phyloP scores from a whole-genome alignment of 1,139 yeast genomes.

The Williopsis jadinii region DNA sequence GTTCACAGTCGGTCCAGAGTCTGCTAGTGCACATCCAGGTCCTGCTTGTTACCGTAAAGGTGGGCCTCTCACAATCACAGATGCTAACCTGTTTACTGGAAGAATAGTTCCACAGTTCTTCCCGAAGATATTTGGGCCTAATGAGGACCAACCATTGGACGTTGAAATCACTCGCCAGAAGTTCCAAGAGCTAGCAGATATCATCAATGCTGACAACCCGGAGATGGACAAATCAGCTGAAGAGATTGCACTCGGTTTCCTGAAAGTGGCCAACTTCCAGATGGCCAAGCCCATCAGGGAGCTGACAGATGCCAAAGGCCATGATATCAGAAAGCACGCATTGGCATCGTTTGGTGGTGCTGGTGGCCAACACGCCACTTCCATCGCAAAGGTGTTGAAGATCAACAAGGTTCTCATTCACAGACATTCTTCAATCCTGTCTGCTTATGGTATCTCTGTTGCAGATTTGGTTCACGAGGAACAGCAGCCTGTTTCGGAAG shows the following conservation, averaged over 20 bases:
- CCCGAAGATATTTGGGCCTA: constrained; percentile 51
- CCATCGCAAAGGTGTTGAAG: constrained; percentile 43
- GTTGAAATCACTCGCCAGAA: constrained; percentile 30
- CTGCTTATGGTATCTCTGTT: constrained; percentile 50
- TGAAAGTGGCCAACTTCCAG: constrained; percentile 46
- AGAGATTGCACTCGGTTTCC: constrained; percentile 46
- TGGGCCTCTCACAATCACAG: constrained; percentile 54
- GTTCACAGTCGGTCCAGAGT: constrained; percentile 52
- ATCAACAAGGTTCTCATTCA: constrained; percentile 42
- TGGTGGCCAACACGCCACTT: constrained; percentile 51
- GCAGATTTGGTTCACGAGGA: constrained; percentile 59
- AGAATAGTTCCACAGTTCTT: constrained; percentile 47
- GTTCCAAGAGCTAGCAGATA: constrained; percentile 34
- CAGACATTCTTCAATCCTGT: constrained; percentile 45
- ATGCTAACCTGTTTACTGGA: constrained; percentile 47
- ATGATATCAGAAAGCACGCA: constrained; percentile 36
- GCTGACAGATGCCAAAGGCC: constrained; percentile 49
- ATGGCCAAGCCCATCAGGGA: constrained; percentile 53
- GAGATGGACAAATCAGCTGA: constrained; percentile 30
- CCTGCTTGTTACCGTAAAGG: constrained; percentile 55
- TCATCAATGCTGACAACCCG: constrained; percentile 32
- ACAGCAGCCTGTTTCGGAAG: constrained; percentile 48
- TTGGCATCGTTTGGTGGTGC: constrained; percentile 53
- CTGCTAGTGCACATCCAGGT: constrained; percentile 59
- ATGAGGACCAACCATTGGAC: constrained; percentile 45